phyloP scores from a whole-genome alignment of 140 eudicot species.

The Bidens hawaiensis region DNA sequence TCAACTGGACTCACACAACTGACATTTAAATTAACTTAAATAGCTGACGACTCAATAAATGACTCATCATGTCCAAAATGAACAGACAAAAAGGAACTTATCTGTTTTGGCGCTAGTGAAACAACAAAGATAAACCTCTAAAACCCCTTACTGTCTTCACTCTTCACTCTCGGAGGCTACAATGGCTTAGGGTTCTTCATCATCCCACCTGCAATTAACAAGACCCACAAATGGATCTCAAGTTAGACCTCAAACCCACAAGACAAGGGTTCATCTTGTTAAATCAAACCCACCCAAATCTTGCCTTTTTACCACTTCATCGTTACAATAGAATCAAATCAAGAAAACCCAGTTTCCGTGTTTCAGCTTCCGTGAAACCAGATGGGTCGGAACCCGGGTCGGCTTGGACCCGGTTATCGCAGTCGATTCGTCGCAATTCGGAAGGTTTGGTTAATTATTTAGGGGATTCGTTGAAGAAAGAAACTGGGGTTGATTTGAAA shows the following conservation, averaged over 20 bases:
- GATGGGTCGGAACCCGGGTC: constrained; percentile 38
- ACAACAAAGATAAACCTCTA: constrained; percentile 31
- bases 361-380: constrained; percentile 38
- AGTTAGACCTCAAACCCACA: constrained; percentile 25
- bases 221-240: constrained; percentile 25
- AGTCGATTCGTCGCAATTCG: constrained; percentile 51
- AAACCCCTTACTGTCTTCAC: constrained; percentile 21
- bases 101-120: constrained; percentile 19
- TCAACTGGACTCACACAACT: too few relatives aligned
- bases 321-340: constrained; percentile 19
- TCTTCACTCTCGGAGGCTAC: neutral
- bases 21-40: too few relatives aligned
- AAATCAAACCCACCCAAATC: constrained; percentile 31
- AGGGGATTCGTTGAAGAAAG: constrained; percentile 61
- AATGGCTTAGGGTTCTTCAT: constrained; percentile 16
- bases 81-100: too few relatives aligned
- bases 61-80: too few relatives aligned
- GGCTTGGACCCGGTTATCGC: constrained; percentile 42
- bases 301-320: constrained; percentile 15
- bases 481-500: constrained; percentile 61
- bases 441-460: constrained; percentile 37
- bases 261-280: neutral
- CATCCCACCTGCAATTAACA: neutral
- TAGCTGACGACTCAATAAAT: too few relatives aligned
- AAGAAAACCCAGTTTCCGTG: constrained; percentile 28